Percentiles rank a stretch among this genome's conserved stretches.
Conservation (phyloP, 306 rosid species). For the Comarum palustre region DNA sequence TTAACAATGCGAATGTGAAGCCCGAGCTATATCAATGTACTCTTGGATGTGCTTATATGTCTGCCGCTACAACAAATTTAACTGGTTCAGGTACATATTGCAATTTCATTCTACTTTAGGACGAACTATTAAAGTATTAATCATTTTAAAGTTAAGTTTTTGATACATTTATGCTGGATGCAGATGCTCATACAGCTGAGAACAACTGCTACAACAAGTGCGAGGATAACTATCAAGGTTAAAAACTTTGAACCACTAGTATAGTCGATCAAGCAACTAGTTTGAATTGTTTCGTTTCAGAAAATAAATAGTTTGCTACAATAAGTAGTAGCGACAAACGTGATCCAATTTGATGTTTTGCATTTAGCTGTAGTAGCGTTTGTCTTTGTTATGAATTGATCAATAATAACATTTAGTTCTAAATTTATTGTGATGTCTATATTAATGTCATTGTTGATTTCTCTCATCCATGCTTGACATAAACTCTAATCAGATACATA, state of each 20-base stretch:
- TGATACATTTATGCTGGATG: neutral
- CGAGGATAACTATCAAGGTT: neutral
- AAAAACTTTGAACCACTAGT: neutral
- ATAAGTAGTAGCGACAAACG: neutral
- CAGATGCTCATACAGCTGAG: neutral
- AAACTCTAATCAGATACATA: too few species aligned
- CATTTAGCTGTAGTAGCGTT: neutral
- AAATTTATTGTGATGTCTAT: too few species aligned
- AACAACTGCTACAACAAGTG: neutral
- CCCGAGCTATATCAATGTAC: neutral
- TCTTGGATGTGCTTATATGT: neutral
- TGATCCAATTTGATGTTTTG: neutral
- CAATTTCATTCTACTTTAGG: neutral
- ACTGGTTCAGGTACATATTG: neutral
- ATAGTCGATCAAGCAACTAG: neutral
- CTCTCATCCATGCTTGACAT: too few species aligned
- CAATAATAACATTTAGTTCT: neutral
- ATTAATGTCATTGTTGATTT: too few species aligned
- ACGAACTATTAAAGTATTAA: too few species aligned
- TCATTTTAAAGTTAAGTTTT: too few species aligned
- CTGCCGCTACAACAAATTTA: neutral
- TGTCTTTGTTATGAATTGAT: neutral
- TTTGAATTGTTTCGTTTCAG: neutral
- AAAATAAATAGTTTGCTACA: neutral
- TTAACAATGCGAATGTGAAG: neutral